phyloP scores from a whole-genome alignment of 805 yeast genomes.

The Gaillardinia entomophila region DNA sequence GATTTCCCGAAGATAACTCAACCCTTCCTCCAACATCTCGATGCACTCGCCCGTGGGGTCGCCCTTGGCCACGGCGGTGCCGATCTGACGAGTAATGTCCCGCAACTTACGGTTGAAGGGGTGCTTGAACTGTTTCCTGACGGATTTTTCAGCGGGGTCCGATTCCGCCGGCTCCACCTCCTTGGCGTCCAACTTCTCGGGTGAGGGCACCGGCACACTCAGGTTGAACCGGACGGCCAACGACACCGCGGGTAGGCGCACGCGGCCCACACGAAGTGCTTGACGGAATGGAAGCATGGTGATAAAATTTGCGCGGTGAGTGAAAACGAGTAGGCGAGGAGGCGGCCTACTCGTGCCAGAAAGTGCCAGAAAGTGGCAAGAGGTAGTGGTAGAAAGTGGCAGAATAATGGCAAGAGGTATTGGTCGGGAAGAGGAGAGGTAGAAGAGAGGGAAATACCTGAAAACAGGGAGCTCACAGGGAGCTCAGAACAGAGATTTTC shows the following conservation, averaged over 20 bases:
- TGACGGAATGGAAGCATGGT: too few species aligned
- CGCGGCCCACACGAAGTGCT: not conserved
- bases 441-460: too few species aligned
- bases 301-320: too few species aligned
- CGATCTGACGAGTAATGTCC: slow-evolving; percentile 30
- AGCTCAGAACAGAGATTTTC: too few species aligned
- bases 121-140: too few species aligned
- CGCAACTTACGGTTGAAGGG: slow-evolving; percentile 22
- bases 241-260: slow-evolving; percentile 1
- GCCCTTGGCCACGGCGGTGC: slow-evolving; percentile 14
- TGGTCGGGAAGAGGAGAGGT: too few species aligned
- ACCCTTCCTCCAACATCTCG: slow-evolving; percentile 37
- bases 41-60: slow-evolving; percentile 18
- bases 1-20: slow-evolving; percentile 31
- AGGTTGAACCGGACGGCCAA: slow-evolving; percentile 4
- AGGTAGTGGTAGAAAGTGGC: too few species aligned
- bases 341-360: too few species aligned
- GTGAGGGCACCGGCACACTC: slow-evolving; percentile 1
- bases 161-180: not conserved
- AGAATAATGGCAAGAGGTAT: too few species aligned
- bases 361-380: too few species aligned
- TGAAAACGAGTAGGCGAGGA: too few species aligned
- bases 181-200: not conserved
- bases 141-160: not conserved
- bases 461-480: too few species aligned